Evolutionary conservation across 345 rosid genomes (phyloP), one percentile per base, ranked within the genome.

Genomic region (Nasturtium officinale): DNA sequence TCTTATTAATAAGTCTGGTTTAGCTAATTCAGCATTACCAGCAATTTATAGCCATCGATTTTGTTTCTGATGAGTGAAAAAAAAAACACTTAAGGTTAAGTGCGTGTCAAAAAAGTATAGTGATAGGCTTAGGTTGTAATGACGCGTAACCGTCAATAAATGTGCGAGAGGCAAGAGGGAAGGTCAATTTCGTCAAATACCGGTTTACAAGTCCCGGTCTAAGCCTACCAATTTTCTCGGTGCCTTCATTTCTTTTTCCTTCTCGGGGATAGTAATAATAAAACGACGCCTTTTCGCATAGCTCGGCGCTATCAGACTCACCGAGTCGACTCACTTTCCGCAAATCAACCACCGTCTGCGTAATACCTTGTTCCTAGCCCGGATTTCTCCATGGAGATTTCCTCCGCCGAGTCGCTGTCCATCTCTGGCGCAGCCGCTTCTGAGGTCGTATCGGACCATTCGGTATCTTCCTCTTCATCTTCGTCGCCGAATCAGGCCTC

Each of bases 371-470:
- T n/a, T 17, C 65, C 2, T 28, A 47, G 25, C 69, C 61, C 16
- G 73, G 72, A 65, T 72, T 59, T 68, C 78, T 66, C 72, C 29
- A 79, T 79, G 82, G 82, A 79, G 82, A 79, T 79, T 65, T 74
- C 79, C 73, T 65, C 73, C 61, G 79, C 64, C 25, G 82, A 79
- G 30, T 65, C 82, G 38, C 38, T 54, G 9, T 73, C 82, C 6
- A 52, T 69, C 26, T 61, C 77, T 23, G 78, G 76, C 51, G 71
- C 68, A 15, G 77, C 64, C 12, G 64, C 69, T 5, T 65, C 80
- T 8, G 80, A 65, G 73, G 80, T 50, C 45, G 65, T 65, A 11
- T 70, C 71, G 21, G 76, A 77, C 37, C 42, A 67, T n/a, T 63
- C 69, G 17, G 60, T 28, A 28, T 61, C 69, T 48, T 61, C 70